Conservation (phyloP, 2,329 filamentous ascomycete genomes). For the Davidsoniella australis region DNA sequence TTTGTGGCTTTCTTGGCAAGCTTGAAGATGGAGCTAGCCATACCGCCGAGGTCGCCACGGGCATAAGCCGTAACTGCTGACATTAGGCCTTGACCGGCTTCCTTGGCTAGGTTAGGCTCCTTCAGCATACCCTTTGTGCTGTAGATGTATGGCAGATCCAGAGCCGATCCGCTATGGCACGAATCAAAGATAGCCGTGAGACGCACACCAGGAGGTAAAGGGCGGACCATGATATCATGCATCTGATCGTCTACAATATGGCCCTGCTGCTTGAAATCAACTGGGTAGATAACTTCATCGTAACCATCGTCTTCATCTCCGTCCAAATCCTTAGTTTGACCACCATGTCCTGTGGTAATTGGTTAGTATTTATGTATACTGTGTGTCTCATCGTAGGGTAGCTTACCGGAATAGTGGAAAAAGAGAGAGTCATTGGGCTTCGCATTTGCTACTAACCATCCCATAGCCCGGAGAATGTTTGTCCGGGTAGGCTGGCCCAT, state of each 20-base stretch:
- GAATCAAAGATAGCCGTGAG: slow-evolving; percentile 37
- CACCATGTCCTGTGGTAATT: slow-evolving; percentile 28
- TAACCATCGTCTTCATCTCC: slow-evolving; percentile 41
- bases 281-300: slow-evolving; percentile 40
- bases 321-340: slow-evolving; percentile 36
- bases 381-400: background rate
- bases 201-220: slow-evolving; percentile 51
- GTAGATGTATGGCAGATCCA: slow-evolving; percentile 42
- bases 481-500: slow-evolving; percentile 39
- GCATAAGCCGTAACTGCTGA: slow-evolving; percentile 57
- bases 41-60: slow-evolving; percentile 60
- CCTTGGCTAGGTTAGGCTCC: slow-evolving; percentile 55
- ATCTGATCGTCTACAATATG: slow-evolving; percentile 42
- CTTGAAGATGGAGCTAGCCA: slow-evolving; percentile 55
- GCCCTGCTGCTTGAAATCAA: slow-evolving; percentile 34
- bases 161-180: slow-evolving; percentile 39
- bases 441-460: slow-evolving; percentile 41
- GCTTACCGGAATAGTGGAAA: slow-evolving; percentile 37
- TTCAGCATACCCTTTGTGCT: slow-evolving; percentile 56
- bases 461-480: slow-evolving; percentile 39
- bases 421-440: slow-evolving; percentile 39
- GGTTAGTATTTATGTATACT: background rate
- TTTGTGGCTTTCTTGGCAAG: slow-evolving; percentile 60
- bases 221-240: slow-evolving; percentile 44
- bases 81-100: slow-evolving; percentile 49